A percentile compares a stretch with the other conserved stretches of the same genome.
Evolutionary conservation across 2,329 filamentous ascomycete species (phyloP).

Genomic region (Hymenoscyphus repandus): DNA sequence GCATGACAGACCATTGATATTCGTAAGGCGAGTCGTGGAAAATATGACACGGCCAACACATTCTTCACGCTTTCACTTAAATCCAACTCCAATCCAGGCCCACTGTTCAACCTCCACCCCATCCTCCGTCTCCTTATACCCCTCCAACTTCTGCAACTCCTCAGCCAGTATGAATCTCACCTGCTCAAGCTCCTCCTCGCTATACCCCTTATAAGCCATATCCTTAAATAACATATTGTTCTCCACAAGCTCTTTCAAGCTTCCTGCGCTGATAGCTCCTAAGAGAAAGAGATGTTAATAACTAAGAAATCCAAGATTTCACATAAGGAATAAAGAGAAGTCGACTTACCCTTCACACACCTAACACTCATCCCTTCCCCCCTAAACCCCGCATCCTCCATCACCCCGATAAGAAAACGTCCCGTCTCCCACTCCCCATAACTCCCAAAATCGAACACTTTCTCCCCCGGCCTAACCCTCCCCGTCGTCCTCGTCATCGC

Average conservation of each 20-base stretch:
- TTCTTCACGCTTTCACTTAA: background rate
- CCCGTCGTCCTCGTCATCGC: constrained; percentile 6
- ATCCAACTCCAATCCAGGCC: constrained; percentile 11
- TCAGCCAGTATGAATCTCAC: constrained; percentile 6
- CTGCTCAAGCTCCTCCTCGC: constrained; percentile 13
- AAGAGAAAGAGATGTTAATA: too few species aligned
- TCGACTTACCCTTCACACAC: background rate
- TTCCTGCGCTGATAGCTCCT: constrained; percentile 4
- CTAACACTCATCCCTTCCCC: constrained; percentile 7
- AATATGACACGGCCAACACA: too few species aligned
- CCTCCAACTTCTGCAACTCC: constrained; percentile 12
- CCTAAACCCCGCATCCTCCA: constrained; percentile 16
- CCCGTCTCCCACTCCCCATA: constrained; percentile 5
- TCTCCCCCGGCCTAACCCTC: constrained; percentile 10
- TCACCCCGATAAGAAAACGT: constrained; percentile 7
- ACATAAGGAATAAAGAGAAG: too few species aligned
- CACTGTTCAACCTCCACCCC: constrained; percentile 11
- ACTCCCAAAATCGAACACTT: constrained; percentile 6
- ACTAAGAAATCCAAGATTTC: too few species aligned
- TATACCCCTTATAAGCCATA: constrained; percentile 17
- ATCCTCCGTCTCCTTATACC: constrained; percentile 5
- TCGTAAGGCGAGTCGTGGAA: too few species aligned
- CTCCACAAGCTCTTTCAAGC: constrained; percentile 13
- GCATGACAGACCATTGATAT: too few species aligned
- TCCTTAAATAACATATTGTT: constrained; percentile 17